phyloP scores from a whole-genome alignment of 106 monocot genomes.

The Acorus calamus region DNA sequence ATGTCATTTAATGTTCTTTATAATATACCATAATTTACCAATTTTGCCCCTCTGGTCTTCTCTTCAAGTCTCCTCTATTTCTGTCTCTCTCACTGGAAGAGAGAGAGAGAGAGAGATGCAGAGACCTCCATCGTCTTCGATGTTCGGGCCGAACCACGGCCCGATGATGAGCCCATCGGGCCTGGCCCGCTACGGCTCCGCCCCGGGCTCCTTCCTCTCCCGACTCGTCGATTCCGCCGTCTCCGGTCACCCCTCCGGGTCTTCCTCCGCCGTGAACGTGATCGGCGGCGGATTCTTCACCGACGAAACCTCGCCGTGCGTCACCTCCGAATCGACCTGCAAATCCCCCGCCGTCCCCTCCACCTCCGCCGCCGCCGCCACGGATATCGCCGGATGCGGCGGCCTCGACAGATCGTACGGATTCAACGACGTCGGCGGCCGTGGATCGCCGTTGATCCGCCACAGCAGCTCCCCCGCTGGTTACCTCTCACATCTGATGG shows the following conservation, averaged over 20 bases:
- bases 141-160: too few relatives aligned
- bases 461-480: slow-evolving; percentile 96
- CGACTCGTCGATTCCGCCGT: slow-evolving; percentile 49
- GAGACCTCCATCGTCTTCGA: too few relatives aligned
- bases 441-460: slow-evolving; percentile 22
- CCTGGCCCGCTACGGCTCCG: slow-evolving; percentile 79
- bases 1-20: too few relatives aligned
- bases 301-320: slow-evolving; percentile 23
- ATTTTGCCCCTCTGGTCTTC: too few relatives aligned
- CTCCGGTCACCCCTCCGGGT: neutral
- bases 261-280: neutral
- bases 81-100: too few relatives aligned
- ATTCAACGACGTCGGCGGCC: neutral
- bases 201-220: slow-evolving; percentile 76
- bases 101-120: too few relatives aligned
- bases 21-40: too few relatives aligned
- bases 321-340: slow-evolving; percentile 32
- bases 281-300: slow-evolving; percentile 24
- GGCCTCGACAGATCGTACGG: neutral
- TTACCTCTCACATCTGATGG: slow-evolving; percentile 61
- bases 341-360: neutral
- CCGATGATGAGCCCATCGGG: neutral
- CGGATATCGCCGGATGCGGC: too few relatives aligned
- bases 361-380: neutral
- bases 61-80: too few relatives aligned